Evolutionary conservation across 1,284 basidiomycete genomes (phyloP).

Genomic region (Austroboletus novae-zelandiae): DNA sequence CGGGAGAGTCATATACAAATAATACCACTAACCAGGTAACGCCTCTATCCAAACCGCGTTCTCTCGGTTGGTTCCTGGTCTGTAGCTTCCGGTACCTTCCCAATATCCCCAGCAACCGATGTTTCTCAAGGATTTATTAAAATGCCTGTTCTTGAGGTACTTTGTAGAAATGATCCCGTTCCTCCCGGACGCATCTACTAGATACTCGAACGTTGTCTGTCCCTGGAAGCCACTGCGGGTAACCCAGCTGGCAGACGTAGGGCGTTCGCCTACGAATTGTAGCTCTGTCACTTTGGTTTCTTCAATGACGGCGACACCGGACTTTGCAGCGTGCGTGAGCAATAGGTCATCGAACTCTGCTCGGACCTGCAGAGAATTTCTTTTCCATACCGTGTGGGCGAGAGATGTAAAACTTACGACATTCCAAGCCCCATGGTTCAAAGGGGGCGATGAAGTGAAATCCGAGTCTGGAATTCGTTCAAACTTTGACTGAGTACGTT

Average conservation of each 20-base stretch:
- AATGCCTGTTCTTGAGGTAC: constrained; percentile 46
- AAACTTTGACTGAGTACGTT: background rate
- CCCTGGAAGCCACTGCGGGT: constrained; percentile 28
- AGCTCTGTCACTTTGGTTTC: constrained; percentile 38
- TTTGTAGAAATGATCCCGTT: constrained; percentile 48
- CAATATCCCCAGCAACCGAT: no score
- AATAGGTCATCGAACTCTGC: constrained; percentile 34
- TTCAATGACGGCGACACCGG: constrained; percentile 40
- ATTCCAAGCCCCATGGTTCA: constrained; percentile 48
- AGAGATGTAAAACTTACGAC: constrained; percentile 30
- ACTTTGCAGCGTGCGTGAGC: constrained; percentile 29
- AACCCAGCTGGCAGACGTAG: constrained; percentile 38
- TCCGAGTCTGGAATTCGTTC: constrained; percentile 38
- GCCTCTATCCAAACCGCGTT: constrained; percentile 32
- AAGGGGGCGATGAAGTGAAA: constrained; percentile 39
- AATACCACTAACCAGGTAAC: constrained; percentile 25
- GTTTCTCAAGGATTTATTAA: constrained; percentile 44
- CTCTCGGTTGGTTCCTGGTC: constrained; percentile 19
- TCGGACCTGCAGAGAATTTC: constrained; percentile 15
- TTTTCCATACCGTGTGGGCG: background rate
- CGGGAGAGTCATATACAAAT: constrained; percentile 9
- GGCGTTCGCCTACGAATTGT: constrained; percentile 34
- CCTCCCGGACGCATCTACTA: constrained; percentile 48
- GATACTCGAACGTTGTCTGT: no score
- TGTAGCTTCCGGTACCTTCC: constrained; percentile 19